A percentile compares a stretch with the other conserved stretches of the same genome.
Conservation (phyloP, 1,284 basidiomycete species). For the Cutaneotrichosporon sp. region DNA sequence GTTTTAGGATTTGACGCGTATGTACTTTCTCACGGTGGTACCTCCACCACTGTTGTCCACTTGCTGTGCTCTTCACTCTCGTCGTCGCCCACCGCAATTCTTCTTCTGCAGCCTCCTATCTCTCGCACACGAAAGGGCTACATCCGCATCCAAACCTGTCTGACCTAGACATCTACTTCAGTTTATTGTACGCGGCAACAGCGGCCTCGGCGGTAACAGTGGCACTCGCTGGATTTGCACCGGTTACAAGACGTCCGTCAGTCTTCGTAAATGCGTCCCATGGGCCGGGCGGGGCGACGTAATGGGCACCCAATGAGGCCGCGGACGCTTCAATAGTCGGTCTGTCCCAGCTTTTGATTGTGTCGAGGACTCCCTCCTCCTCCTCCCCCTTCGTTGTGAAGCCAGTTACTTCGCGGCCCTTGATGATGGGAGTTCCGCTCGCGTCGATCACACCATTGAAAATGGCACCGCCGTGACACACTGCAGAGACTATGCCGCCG, state of each 20-base stretch:
- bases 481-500: conserved; percentile 20
- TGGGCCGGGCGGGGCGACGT: conserved; percentile 9
- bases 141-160: too few relatives aligned
- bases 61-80: too few relatives aligned
- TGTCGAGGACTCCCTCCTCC: conserved; percentile 16
- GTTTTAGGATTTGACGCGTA: too few relatives aligned
- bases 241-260: conserved; percentile 20
- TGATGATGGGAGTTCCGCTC: conserved; percentile 11
- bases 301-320: conserved; percentile 12
- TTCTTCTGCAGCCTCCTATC: too few relatives aligned
- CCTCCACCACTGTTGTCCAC: too few relatives aligned
- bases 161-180: not conserved
- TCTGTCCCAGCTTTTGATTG: conserved; percentile 19
- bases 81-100: too few relatives aligned
- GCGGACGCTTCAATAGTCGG: conserved; percentile 16
- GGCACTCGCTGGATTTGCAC: conserved; percentile 18
- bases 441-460: conserved; percentile 5
- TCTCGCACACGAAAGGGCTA: too few relatives aligned
- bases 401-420: conserved; percentile 18
- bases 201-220: conserved; percentile 15
- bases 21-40: too few relatives aligned
- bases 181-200: conserved; percentile 11
- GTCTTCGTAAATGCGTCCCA: conserved; percentile 18
- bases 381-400: conserved; percentile 21
- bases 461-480: conserved; percentile 20